Base-by-base conservation (phyloP, 2,329 filamentous ascomycete species). In the Aphanocladium album region DNA sequence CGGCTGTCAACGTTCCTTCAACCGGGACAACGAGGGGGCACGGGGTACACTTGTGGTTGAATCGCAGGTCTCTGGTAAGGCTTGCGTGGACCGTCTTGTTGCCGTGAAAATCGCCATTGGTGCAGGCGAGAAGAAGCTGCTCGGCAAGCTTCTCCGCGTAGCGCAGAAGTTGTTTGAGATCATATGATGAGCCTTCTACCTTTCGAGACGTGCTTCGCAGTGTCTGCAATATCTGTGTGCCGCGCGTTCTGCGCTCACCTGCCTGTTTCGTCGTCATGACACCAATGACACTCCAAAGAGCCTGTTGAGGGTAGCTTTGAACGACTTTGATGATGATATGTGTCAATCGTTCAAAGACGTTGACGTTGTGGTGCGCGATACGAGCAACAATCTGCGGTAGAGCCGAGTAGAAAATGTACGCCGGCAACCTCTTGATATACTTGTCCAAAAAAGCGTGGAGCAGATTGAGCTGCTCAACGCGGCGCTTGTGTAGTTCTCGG, bases 351-450 rank as follows among this genome's bases (percentile, higher is more conserved):
- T 88, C 85, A 74, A 91, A 96, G 1, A 96, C 91, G 1, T 86
- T 84, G 4, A 74, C 74, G 71, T 96, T 90, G 1, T 89, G 86
- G 75, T 99, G 95, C 50, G 90, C 90, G 68, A 99, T 97, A 35
- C 95, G 88, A n/a, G 93, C 95, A 60, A 99, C 90, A 63, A 99
- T 89, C 74, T 99, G 95, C 5, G 95, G 90, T 46, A 99, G 80
- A 6, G 93, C 81, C 2, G 88, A 89, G 70, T 92, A 93, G 73
- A 91, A 92, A 35, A 91, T 84, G 68, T 89, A 93, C 1, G 89
- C 83, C 2, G 90, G 89, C 62, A 93, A 79, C 5, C 86, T 82
- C 23, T 80, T 74, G 19, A 93, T 83, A 71, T 96, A 92, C 74
- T 93, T 96, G 71, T 87, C 85, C 63, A 98, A 77, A 64, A 93